Evolutionary conservation across 768 basidiomycete genomes (phyloP), one percentile per base, ranked within the genome.

Genomic region (Tulasnella sp.): DNA sequence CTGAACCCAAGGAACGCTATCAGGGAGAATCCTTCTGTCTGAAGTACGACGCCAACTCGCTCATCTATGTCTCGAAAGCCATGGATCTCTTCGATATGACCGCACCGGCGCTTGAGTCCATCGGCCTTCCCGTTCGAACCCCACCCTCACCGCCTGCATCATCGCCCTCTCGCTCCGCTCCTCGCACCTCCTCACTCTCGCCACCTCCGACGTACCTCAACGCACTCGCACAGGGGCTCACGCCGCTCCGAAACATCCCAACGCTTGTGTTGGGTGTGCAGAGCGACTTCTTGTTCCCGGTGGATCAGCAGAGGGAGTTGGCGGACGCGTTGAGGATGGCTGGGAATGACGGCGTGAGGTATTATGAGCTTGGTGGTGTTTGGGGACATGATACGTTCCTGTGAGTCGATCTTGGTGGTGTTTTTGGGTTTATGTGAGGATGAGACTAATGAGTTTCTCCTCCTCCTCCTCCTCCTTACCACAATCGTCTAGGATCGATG

Each of bases 11-110:
- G n/a, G n/a, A n/a, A n/a, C n/a, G n/a, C n/a, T n/a, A n/a, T n/a
- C 77, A 91, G 82, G 93, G 92, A 53, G 92, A 96, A 72, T 82
- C 91, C 66, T 99, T 98, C 73, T 98, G 96, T 70, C 76, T 99
- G 59, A 98, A 96, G 69, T 99, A 98, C 70, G 96, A 99, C 69
- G 94, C 96, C 60, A 99, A 98, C 73, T 97, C 93, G 1, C 84
- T 98, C 71, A 92, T 98, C 64, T 99, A 98, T 75, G 82, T 99
- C 62, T 94, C 91, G 4, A 99, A 98, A 72, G 96, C 96, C 30
- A 99, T 99, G 96, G 96, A 98, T 70, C 78, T 98, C 0, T 99
- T 99, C 72, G 94, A 97, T 73, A 84, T 99, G 81, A 92, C 91
- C 3, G 73, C 75, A 0, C 78, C 87, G 15, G 79, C 91, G 15